Evolutionary conservation across 202 grass and related monocot species (phyloP).

Genomic region (Setaria viridis): DNA sequence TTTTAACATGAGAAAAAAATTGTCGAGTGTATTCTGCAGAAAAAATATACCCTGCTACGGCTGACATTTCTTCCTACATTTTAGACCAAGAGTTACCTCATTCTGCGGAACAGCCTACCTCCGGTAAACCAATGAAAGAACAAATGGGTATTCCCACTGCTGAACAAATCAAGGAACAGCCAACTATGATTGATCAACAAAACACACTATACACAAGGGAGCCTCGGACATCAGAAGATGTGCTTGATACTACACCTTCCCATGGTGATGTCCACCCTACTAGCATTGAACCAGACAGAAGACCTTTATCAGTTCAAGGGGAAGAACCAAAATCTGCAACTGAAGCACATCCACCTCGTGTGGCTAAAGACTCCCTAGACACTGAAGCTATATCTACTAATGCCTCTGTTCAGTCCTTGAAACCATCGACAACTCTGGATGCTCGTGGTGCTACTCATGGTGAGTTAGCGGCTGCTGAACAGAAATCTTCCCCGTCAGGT

Average conservation of each 20-base stretch:
- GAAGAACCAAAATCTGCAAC: background rate
- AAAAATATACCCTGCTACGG: background rate
- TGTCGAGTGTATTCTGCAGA: background rate
- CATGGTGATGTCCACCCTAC: background rate
- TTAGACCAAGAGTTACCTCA: slow-evolving; percentile 31
- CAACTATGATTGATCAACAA: slow-evolving; percentile 24
- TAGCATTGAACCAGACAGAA: slow-evolving; percentile 9
- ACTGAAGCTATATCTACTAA: slow-evolving; percentile 27
- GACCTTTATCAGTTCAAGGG: slow-evolving; percentile 21
- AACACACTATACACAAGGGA: slow-evolving; percentile 9
- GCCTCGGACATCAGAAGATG: slow-evolving; percentile 6
- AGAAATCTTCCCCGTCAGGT: slow-evolving; percentile 24
- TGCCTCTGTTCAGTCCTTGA: background rate
- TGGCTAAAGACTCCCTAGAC: background rate
- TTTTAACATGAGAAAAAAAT: background rate
- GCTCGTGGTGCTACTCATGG: background rate
- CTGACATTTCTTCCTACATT: slow-evolving; percentile 27
- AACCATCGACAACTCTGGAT: slow-evolving; percentile 10
- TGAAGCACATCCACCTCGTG: slow-evolving; percentile 16
- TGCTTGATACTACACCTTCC: background rate
- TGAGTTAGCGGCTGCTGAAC: background rate
- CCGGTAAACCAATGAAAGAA: slow-evolving; percentile 25
- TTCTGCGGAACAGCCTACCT: background rate
- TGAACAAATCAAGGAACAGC: slow-evolving; percentile 38
- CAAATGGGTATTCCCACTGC: slow-evolving; percentile 16